Base-by-base conservation (phyloP, 78 protist species). In the Chrysochromulina parva region DNA sequence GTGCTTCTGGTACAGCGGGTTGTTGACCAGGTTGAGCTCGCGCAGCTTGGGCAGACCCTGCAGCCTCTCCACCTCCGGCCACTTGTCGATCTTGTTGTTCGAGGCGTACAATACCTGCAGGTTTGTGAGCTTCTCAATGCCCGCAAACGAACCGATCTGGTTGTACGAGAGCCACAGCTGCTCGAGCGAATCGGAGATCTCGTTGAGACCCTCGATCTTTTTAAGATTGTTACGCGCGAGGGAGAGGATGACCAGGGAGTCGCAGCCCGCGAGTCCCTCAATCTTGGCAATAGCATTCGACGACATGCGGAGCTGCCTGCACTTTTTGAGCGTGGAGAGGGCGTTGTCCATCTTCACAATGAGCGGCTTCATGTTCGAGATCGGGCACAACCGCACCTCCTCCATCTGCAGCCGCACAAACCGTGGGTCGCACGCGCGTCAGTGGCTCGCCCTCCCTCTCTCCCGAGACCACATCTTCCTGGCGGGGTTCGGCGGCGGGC, bases 101-200 rank as follows among this genome's bases (percentile, higher is more conserved):
- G 90, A 20, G 55, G 94, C 90, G 65, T 54, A 95, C 9, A 96
- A 92, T 71, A 90, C 74, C 58, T 71, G 58, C 19, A 96, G 89
- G 28, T 93, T 92, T 54, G 48, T 1, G 54, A 85, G 54, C 52
- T 82, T 73, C n/a, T 76, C 88, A n/a, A 96, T 38, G 16, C 96
- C 96, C 10, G 50, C 7, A 47, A 96, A 90, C 58, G 85, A 19
- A 22, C 89, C 98, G 26, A 95, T 94, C 22, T 28, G 19, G 93
- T 96, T 96, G 90, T 95, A 94, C 13, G 94, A 90, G 3, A 96
- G 57, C 98, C 98, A 96, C 28, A 96, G 93, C 85, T 95, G 85
- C 89, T 91, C 50, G 13, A 96, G 95, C 22, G 95, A 92, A 4
- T 17, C 62, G 19, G 94, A 1, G 3, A 95, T 82, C 0, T 92